A percentile compares a stretch with the other conserved stretches of the same genome.
Evolutionary conservation across 1,284 basidiomycete species (phyloP).

Genomic region (Microbotryum violaceum): DNA sequence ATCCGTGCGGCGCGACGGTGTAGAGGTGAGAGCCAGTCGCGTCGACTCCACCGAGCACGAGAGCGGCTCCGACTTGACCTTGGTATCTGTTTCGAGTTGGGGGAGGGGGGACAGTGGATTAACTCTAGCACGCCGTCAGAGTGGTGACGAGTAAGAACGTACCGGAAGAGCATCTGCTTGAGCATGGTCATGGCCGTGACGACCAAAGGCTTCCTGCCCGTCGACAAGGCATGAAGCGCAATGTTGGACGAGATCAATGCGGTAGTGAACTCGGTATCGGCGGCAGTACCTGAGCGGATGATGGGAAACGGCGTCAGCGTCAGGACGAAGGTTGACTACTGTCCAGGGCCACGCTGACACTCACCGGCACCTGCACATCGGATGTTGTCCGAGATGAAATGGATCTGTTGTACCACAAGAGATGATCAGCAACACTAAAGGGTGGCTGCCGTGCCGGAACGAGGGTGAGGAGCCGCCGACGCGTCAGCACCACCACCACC

Average conservation of each 20-base stretch:
- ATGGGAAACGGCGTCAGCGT: background rate
- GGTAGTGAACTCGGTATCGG: conserved; percentile 44
- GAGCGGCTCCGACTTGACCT: conserved; percentile 87
- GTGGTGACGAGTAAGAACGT: conserved; percentile 32
- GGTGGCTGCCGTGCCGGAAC: no score
- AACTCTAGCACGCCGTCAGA: background rate
- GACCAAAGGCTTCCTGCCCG: conserved; percentile 77
- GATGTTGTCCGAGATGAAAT: conserved; percentile 89
- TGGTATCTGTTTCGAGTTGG: conserved; percentile 59
- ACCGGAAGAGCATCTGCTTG: conserved; percentile 76
- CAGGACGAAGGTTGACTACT: no score
- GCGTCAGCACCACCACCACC: no score
- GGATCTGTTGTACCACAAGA: conserved; percentile 57
- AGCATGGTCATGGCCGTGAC: conserved; percentile 99
- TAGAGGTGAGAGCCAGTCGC: conserved; percentile 87
- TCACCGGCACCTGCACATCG: conserved; percentile 98
- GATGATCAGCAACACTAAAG: no score
- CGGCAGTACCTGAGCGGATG: background rate
- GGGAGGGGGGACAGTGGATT: background rate
- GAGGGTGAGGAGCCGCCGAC: no score
- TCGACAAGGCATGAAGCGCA: conserved; percentile 75
- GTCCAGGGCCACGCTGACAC: conserved; percentile 45
- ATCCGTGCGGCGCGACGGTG: conserved; percentile 93
- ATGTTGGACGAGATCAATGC: conserved; percentile 89
- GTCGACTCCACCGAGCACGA: conserved; percentile 96